Evolutionary conservation across 768 basidiomycete genomes (phyloP), one percentile per base, ranked within the genome.

Genomic region (Suillus discolor): DNA sequence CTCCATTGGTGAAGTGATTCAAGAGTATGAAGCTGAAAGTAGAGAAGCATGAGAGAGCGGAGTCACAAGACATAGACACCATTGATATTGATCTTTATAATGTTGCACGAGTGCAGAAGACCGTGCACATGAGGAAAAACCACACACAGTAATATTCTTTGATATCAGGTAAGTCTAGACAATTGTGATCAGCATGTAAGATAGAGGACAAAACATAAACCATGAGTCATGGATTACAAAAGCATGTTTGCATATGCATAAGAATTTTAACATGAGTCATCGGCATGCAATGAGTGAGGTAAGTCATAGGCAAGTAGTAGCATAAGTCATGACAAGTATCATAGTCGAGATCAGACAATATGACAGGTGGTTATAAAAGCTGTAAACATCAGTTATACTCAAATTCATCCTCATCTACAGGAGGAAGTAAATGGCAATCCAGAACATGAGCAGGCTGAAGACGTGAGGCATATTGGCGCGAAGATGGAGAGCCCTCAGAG

Each of bases 311-410:
- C 28, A 28, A 28, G 28, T 28, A 28, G 28, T 28, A 28, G 28
- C 53, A 34, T 20, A 55, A 55, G 31, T 55, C 53, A 55, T 2
- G 31, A 55, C 53, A 55, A 20, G 31, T 55, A 55, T 54, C 31
- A 54, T 11, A 20, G 31, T 54, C 5, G 53, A 54, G 4, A 54
- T 54, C 53, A 11, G 31, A 9, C 44, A 8, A 44, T 2, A 44
- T 44, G 41, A 53, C 4, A 20, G 28, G 53, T 9, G 11, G 28
- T 54, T 18, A 31, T 9, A 34, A 54, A 18, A 54, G 53, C 53
- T 54, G 53, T 54, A 54, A 54, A 54, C 4, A 5, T 54, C 31
- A 54, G 53, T 55, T 55, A 55, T 31, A 55, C 53, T 55, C 53
- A 18, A 55, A 55, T 55, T 55, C 53, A 18, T 55, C 1, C 53